Base-by-base conservation (phyloP, 768 basidiomycete genomes). In the Solioccasus polychromus region DNA sequence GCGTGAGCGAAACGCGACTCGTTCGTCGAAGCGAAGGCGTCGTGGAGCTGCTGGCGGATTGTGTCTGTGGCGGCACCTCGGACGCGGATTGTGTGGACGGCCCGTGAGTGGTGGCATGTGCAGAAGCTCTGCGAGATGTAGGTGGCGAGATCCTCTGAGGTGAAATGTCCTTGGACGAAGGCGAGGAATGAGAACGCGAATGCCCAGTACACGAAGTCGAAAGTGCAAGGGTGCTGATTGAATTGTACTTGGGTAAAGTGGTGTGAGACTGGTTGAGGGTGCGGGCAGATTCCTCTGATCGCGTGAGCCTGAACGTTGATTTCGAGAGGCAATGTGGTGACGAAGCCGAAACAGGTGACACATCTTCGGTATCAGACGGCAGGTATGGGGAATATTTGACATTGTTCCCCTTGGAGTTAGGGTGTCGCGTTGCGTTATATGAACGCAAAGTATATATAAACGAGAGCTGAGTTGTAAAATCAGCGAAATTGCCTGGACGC, bases 231-330 rank as follows among this genome's bases (percentile, higher is more conserved):
- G 63, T 67, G 23, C 53, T 58, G 26, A 52, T 54, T 1, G 63
- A 67, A 45, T 53, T 58, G 42, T 48, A 55, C 31, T 53, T 58
- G 35, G 51, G 58, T 17, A 65, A 44, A 11, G 62, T 65, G 26
- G 36, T 20, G 17, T 39, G 46, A 0, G 65, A 67, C 25, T 46
- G 55, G 37, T 42, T 50, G 39, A 52, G 47, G 8, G 52, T 57
- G 26, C 39, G 54, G 29, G 31, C 51, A 8, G 57, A 60, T 49
- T 53, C 57, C 19, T 46, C 40, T 12, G 53, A 61, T 51, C 31
- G 60, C 25, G 37, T 22, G 35, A 47, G 22, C n/a, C 39, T 53
- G 19, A 42, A 35, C 3, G 45, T 39, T 11, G 59, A 51, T 22
- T 51, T 58, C 3, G 52, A 51, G 30, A 39, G 25, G 30, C 39